Evolutionary conservation across 345 rosid genomes (phyloP), one percentile per base, ranked within the genome.

Genomic region (Kernera saxatilis): DNA sequence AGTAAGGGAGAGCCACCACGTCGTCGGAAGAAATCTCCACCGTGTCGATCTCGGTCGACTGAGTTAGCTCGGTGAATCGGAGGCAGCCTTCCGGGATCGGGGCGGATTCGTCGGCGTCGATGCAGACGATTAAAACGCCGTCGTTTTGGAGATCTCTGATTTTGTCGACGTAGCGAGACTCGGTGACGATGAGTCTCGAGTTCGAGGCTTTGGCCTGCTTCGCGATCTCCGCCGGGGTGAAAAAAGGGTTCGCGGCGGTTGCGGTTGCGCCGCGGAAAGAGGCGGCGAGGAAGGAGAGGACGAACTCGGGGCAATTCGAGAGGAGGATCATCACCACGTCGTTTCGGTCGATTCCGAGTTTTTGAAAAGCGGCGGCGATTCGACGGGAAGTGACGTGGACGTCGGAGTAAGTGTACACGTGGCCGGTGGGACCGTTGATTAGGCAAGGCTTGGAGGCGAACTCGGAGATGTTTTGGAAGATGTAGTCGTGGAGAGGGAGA

Each of bases 201-300:
- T 61, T 68, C 0, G 98, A 83, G 0, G 92, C 92, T 3, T 68
- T 51, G 1, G 83, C 94, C 35, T 93, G 98, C 46, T 91, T 91
- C 0, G 78, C 54, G 6, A 86, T 79, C 87, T 93, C 98, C 15
- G 86, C 80, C 3, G 96, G 78, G 5, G 96, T 88, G 81, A 59
- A 88, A 37, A 93, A 91, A 0, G 97, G 96, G 59, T 93, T 93
- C 3, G 97, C 98, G 7, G 92, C 82, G 1, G 98, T 91, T 63
- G 71, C 71, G 15, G 50, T 70, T 22, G 97, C 94, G 3, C 98
- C 98, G 5, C 48, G 77, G 69, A 51, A 80, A 0, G 98, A 91
- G 0, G 93, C 92, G 5, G 88, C 98, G 4, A 93, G 80, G 72
- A 93, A 93, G 0, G 96, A 72, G 44, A 87, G 64, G 6, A 91